Base-by-base conservation (phyloP, 768 basidiomycete genomes). In the Sistotremastrum suecicum region DNA sequence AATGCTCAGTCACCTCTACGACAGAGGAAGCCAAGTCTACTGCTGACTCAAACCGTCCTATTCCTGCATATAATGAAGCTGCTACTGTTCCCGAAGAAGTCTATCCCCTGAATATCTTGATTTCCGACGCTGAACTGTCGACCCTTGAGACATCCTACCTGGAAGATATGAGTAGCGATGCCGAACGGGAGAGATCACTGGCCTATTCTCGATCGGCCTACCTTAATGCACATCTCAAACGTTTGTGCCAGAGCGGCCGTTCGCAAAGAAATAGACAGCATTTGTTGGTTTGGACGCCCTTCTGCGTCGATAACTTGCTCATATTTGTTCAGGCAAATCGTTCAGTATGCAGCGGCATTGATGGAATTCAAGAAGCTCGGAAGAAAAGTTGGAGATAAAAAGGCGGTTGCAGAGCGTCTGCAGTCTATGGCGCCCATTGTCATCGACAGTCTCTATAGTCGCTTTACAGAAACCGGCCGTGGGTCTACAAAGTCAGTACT, bases 301-400 rank as follows among this genome's bases (percentile, higher is more conserved):
- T 20, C 20, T 20, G 20, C 20, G 20, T 20, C 20, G 20, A 20
- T 20, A 20, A 20, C 20, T 20, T 20, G 20, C 20, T 20, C 20
- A 20, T 20, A 20, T 20, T 4, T n/a, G 33, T 37, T 33, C 55
- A 89, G 87, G 41, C 83, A 81, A 63, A 74, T 84, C 41, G 54
- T 90, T 32, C 65, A 81, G 47, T 92, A 89, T 64, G 80, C 94
- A 51, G 78, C 89, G 1, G 65, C 74, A n/a, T 80, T 98, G 72
- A 66, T 92, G 48, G 66, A 72, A 6, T 83, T 92, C 63, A 71
- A 75, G 39, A 63, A 63, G 46, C 43, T 61, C 61, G 51, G 59
- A 33, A 51, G 74, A 55, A 58, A 46, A 30, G 43, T 54, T 1
- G 46, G 51, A 32, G 64, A 74, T 39, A 74, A 77, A 53, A 68